Percentiles rank a stretch among this genome's conserved stretches.
Conservation (phyloP, 805 yeast species). For the Spathaspora hagerdaliae region DNA sequence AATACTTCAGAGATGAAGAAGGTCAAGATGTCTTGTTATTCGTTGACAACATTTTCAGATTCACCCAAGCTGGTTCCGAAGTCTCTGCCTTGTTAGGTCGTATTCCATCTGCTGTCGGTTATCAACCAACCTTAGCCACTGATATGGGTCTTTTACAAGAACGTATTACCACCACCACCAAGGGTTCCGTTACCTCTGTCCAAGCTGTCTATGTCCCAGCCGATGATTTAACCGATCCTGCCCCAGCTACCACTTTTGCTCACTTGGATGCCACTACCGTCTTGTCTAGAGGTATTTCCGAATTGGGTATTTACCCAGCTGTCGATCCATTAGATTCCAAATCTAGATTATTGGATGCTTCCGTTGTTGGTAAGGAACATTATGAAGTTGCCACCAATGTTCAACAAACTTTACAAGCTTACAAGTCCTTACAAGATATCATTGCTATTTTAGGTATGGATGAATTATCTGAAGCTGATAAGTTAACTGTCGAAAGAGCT, state of each 20-base stretch:
- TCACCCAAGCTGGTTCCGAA: constrained; percentile 99
- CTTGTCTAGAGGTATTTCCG: constrained; percentile 99
- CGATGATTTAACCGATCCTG: constrained; percentile 99
- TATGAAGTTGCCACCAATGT: constrained; percentile 91
- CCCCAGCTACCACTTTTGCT: constrained; percentile 99
- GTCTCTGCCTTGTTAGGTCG: constrained; percentile 99
- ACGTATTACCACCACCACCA: constrained; percentile 99
- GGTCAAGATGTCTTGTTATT: constrained; percentile 99
- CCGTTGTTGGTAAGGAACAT: constrained; percentile 99
- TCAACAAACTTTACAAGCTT: constrained; percentile 98
- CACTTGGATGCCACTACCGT: constrained; percentile 99
- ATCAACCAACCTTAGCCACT: constrained; percentile 99
- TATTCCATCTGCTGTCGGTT: constrained; percentile 99
- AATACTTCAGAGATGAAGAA: constrained; percentile 99
- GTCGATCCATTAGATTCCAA: constrained; percentile 99
- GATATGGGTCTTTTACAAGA: constrained; percentile 99
- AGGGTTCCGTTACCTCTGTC: constrained; percentile 99
- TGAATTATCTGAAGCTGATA: constrained; percentile 97
- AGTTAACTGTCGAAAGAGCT: constrained; percentile 99
- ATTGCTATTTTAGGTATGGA: constrained; percentile 99
- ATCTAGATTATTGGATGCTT: constrained; percentile 95
- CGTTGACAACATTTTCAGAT: constrained; percentile 99
- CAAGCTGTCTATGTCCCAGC: constrained; percentile 99
- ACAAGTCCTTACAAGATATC: constrained; percentile 99
- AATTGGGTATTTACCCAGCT: constrained; percentile 99